Base-by-base conservation (phyloP, 805 yeast genomes). In the Wickerhamiella parazyma region DNA sequence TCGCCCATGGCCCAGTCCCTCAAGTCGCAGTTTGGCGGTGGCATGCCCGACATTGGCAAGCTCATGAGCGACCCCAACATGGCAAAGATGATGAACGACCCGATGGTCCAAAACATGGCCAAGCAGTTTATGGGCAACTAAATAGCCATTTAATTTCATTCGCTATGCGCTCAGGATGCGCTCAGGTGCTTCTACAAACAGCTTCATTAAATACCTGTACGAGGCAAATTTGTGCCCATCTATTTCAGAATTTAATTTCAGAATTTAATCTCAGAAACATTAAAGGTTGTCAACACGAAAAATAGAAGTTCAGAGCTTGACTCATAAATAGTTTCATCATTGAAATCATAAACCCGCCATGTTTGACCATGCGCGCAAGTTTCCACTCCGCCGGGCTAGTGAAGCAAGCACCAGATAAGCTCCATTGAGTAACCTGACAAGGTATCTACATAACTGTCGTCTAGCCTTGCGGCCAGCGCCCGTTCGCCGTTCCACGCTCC, bases 1-100 rank as follows among this genome's bases (percentile, higher is more conserved):
- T 81, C 84, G 61, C 95, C 95, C 16, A 73, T 77, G 52, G 43
- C 43, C 14, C 28, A 40, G 38, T 33, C 37, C 1, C 12, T 40
- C 19, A 24, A 33, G 38, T 33, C 35, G 36, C 42, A 39, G 36
- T 39, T 39, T 39, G 42, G 42, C 18, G 31, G 31, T 20, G 43
- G 43, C 7, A 33, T 25, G 33, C 43, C 43, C 16, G 43, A 40
- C 25, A 16, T 40, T 10, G 25, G 33, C 12, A 40, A 40, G 36
- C 33, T 40, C 25, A 40, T 40, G 43, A 33, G n/a, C 22, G 43
- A 40, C 22, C 43, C 43, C 33, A 40, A 33, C 18, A 14, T 40
- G 19, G 18, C 38, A n/a, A 40, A 40, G 33, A 40, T 40, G 43
- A 40, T 40, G 43, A 33, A 40, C 6, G 43, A 40, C 25, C 43